Base-by-base conservation (phyloP, 1,284 basidiomycete species). In the Melampsora abietis-canadensis region DNA sequence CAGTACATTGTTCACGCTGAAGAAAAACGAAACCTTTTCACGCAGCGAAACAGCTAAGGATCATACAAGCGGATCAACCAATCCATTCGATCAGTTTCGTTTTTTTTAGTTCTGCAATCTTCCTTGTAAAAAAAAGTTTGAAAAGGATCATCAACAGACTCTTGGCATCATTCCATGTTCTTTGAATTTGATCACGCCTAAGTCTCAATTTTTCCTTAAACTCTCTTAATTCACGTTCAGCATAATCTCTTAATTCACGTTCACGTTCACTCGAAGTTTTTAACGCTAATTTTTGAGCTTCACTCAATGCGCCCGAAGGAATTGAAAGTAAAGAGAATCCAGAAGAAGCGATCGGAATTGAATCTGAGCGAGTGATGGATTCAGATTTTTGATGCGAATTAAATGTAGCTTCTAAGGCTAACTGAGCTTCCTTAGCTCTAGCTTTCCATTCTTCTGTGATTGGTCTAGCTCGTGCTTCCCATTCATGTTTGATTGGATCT, bases 1-100 rank as follows among this genome's bases (percentile, higher is more conserved):
- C 51, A 80, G 76, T 61, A 81, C 79, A 75, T 80, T 79, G 76
- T 79, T 79, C 31, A 81, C 80, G 40, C 80, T 80, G 63, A 77
- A 78, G 46, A 80, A 77, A 77, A 81, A 81, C 24, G 80, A 80
- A 44, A 80, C 77, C 75, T 79, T 72, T 21, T 59, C 21, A 46
- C 48, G n/a, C 1, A 46, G 47, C 0, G 70, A 74, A 24, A 74
- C 63, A 5, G 70, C 70, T 74, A 24, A 31, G 6, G 4, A 57
- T 15, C n/a, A 27, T 17, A 64, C 2, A 51, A 63, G 46, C 8
- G 21, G 31, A 21, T 15, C 24, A 61, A 47, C 12, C 14, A 15
- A 59, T 47, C 31, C 31, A 37, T 46, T 30, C 27, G 15, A 19
- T 34, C 44, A 19, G 17, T 65, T 6, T 24, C 31, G 27, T 44